phyloP scores from a whole-genome alignment of 352 stramenopile genomes.

The Globisporangium nagaii region DNA sequence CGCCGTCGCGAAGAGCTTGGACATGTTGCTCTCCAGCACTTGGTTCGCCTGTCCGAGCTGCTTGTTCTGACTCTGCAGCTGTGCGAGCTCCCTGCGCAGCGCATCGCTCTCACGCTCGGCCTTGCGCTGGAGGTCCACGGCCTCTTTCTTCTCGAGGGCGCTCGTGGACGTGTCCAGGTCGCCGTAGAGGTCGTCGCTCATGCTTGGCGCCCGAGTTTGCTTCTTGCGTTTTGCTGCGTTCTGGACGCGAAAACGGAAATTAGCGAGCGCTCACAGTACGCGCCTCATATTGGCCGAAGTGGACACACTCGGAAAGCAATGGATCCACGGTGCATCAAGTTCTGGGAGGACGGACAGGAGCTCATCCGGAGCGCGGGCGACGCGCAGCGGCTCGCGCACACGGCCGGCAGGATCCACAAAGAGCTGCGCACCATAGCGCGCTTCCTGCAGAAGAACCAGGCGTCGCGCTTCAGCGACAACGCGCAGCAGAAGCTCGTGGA shows the following conservation, averaged over 20 bases:
- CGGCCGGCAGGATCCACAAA: slow-evolving; percentile 54
- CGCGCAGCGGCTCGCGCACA: slow-evolving; percentile 19
- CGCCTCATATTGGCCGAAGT: too few species aligned
- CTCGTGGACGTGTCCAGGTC: slow-evolving; percentile 78
- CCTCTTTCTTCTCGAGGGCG: slow-evolving; percentile 61
- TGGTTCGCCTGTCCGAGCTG: slow-evolving; percentile 50
- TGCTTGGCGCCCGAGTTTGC: neutral
- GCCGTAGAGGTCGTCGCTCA: slow-evolving; percentile 65
- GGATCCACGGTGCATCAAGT: slow-evolving; percentile 69
- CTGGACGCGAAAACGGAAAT: neutral
- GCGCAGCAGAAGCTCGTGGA: slow-evolving; percentile 79
- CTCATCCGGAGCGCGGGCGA: slow-evolving; percentile 27
- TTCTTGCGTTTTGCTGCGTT: neutral
- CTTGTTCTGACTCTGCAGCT: slow-evolving; percentile 59
- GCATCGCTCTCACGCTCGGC: slow-evolving; percentile 47
- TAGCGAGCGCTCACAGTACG: neutral
- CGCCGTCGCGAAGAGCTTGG: slow-evolving; percentile 63
- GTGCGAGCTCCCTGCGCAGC: slow-evolving; percentile 47
- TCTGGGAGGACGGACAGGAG: slow-evolving; percentile 65
- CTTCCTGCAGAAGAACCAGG: slow-evolving; percentile 78
- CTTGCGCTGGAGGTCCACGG: slow-evolving; percentile 42
- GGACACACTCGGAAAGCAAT: slow-evolving; percentile 30
- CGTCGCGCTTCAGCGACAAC: slow-evolving; percentile 67
- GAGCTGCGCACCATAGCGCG: slow-evolving; percentile 69
- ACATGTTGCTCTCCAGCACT: slow-evolving; percentile 69